These are phyloP conservation scores for Eragrostis curvula DNA, from an alignment of 176 grass and related monocot species.

Conservation along the genomic window DNA sequence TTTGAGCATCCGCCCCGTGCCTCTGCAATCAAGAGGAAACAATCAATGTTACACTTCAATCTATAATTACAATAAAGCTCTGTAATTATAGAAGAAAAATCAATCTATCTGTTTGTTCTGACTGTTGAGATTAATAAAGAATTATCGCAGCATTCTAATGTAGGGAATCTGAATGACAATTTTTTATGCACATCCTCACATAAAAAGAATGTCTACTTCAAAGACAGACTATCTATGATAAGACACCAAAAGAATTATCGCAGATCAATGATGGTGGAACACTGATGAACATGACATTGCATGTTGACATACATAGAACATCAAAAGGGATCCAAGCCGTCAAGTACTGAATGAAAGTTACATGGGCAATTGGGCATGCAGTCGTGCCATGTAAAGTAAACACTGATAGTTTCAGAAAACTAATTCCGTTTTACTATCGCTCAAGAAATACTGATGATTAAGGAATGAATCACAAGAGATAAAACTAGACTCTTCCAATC, in stretches of 20 bases:
- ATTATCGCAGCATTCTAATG: neutral
- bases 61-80: no score
- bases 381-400: constrained; percentile 20
- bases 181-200: constrained; percentile 1
- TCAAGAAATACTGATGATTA: constrained; percentile 20
- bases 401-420: neutral
- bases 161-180: neutral
- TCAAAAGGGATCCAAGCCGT: neutral
- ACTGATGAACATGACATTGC: neutral
- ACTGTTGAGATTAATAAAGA: neutral
- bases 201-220: neutral
- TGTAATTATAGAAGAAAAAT: no score
- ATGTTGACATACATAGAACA: neutral
- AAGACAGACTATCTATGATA: neutral
- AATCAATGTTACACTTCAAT: neutral
- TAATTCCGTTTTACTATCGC: neutral
- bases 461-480: neutral
- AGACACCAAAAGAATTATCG: neutral
- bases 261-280: constrained; percentile 2
- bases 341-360: neutral
- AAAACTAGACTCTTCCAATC: constrained; percentile 8
- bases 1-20: constrained; percentile 42
- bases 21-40: constrained; percentile 43
- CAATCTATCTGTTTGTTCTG: constrained; percentile 14
- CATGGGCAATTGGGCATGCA: neutral